phyloP scores from a whole-genome alignment of 148 eudicot genomes.

The Rhododendron kiyosumense region DNA sequence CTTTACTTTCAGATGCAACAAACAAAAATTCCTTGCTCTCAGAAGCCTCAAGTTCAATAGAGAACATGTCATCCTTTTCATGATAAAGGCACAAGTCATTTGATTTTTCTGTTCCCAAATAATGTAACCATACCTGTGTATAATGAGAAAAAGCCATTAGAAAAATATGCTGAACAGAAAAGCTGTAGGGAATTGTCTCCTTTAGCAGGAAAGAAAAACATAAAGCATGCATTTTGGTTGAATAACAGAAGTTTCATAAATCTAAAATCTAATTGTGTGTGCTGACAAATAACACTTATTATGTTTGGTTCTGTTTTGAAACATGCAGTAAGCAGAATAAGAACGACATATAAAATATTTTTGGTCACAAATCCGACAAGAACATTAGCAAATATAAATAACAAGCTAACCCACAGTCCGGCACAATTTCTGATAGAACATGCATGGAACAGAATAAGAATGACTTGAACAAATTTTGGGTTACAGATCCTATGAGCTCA shows the following conservation, averaged over 20 bases:
- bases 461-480: background rate
- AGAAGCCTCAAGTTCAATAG: slow-evolving; percentile 54
- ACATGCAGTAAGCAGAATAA: background rate
- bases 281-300: background rate
- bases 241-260: background rate
- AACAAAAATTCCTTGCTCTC: slow-evolving; percentile 83
- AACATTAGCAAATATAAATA: background rate
- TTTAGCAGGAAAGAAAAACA: background rate
- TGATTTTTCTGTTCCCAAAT: slow-evolving; percentile 66
- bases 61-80: slow-evolving; percentile 87
- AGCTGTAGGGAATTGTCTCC: background rate
- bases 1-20: slow-evolving; percentile 79
- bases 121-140: slow-evolving; percentile 80
- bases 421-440: background rate
- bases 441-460: background rate
- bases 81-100: slow-evolving; percentile 68
- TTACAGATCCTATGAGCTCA: background rate
- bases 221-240: background rate
- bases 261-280: background rate
- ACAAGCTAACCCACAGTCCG: background rate
- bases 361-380: background rate
- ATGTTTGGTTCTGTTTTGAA: background rate
- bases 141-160: background rate
- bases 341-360: background rate
- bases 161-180: background rate